A percentile compares a stretch with the other conserved stretches of the same genome.
Evolutionary conservation across 495 filamentous ascomycete genomes (phyloP).

Genomic region (Entonaema liquescens): DNA sequence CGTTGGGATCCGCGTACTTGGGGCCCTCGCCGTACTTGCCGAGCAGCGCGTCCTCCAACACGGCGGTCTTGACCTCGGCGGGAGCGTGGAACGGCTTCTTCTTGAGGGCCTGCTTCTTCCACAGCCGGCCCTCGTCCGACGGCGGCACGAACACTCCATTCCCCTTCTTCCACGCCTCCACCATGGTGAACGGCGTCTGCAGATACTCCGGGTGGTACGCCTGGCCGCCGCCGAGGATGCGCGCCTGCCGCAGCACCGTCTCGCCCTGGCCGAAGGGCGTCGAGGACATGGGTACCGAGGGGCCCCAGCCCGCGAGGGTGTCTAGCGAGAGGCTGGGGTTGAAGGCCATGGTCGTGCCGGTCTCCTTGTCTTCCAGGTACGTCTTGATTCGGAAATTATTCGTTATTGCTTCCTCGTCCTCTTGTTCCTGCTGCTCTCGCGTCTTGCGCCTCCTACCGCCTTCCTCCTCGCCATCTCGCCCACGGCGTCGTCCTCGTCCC

Average conservation of each 20-base stretch:
- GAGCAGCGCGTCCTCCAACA: constrained; percentile 51
- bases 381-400: constrained; percentile 4
- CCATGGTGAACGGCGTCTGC: background rate
- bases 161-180: constrained; percentile 1
- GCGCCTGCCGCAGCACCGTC: constrained; percentile 39
- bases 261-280: constrained; percentile 31
- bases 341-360: constrained; percentile 21
- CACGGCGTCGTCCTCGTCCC: constrained; percentile 11
- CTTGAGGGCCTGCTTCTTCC: constrained; percentile 10
- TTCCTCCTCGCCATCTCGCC: background rate
- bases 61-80: constrained; percentile 45
- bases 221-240: constrained; percentile 38
- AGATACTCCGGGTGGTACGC: constrained; percentile 23
- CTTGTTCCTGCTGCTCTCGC: background rate
- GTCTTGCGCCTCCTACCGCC: background rate
- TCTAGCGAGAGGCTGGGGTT: constrained; percentile 25
- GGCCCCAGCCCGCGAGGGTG: constrained; percentile 39
- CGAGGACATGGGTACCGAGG: constrained; percentile 18
- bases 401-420: background rate
- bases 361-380: constrained; percentile 28
- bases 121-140: constrained; percentile 21
- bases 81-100: constrained; percentile 20
- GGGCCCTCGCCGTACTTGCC: constrained; percentile 52
- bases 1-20: constrained; percentile 40
- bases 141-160: constrained; percentile 36